These are phyloP conservation scores for Dictyophora rubrovolvata DNA, from an alignment of 768 basidiomycete genomes.

Conservation along the genomic window DNA sequence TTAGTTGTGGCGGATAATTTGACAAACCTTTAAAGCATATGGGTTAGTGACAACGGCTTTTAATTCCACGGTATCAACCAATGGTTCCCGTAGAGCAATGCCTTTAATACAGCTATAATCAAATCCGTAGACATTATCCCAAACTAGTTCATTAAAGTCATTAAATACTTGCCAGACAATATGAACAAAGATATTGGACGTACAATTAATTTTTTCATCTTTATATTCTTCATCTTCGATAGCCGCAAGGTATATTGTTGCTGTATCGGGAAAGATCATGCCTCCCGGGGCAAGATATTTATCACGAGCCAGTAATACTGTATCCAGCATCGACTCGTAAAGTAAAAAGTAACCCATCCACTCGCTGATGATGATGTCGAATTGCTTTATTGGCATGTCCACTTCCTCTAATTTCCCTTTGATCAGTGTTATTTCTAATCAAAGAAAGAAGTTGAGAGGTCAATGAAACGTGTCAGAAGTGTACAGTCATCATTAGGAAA, in stretches of 20 bases:
- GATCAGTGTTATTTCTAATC: slow-evolving; percentile 83
- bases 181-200: slow-evolving; percentile 24
- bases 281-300: slow-evolving; percentile 89
- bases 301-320: slow-evolving; percentile 92
- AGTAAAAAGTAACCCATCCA: slow-evolving; percentile 99
- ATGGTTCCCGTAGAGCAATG: slow-evolving; percentile 89
- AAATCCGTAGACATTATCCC: slow-evolving; percentile 99
- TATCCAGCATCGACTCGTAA: slow-evolving; percentile 99
- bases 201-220: slow-evolving; percentile 99
- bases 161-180: neutral
- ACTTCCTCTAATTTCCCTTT: slow-evolving; percentile 97
- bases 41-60: slow-evolving; percentile 93
- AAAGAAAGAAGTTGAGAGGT: neutral
- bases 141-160: slow-evolving; percentile 46
- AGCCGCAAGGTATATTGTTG: slow-evolving; percentile 85
- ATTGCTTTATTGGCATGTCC: slow-evolving; percentile 78
- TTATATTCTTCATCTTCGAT: slow-evolving; percentile 99
- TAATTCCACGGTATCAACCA: slow-evolving; percentile 98
- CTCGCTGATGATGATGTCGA: slow-evolving; percentile 98
- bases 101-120: slow-evolving; percentile 99
- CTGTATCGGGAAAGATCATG: slow-evolving; percentile 92
- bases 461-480: neutral
- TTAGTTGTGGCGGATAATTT: neutral
- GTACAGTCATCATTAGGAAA: neutral
- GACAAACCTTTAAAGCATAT: slow-evolving; percentile 56